phyloP scores from a whole-genome alignment of 148 eudicot species.

The Fagopyrum esculentum region DNA sequence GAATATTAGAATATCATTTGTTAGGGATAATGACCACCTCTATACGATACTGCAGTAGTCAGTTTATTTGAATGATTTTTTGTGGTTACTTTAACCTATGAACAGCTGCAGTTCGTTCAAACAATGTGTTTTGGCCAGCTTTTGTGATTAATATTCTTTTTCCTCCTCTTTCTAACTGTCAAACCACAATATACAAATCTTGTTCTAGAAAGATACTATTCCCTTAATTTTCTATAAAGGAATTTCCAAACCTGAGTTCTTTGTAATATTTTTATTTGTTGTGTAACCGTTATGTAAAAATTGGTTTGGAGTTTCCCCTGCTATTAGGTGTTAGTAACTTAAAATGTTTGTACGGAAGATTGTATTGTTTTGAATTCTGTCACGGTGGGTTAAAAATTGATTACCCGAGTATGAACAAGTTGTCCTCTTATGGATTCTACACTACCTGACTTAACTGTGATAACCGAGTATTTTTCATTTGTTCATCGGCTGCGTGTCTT shows the following conservation, averaged over 20 bases:
- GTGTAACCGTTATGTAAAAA: not conserved
- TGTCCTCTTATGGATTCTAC: not conserved
- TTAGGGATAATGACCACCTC: not conserved
- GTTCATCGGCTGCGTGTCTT: not conserved
- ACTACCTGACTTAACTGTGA: not conserved
- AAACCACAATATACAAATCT: not conserved
- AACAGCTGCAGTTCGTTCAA: not conserved
- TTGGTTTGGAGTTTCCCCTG: not conserved
- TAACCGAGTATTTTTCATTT: not conserved
- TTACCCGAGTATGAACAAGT: no score
- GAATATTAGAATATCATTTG: not conserved
- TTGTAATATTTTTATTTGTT: not conserved
- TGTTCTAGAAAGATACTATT: not conserved
- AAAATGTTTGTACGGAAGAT: not conserved
- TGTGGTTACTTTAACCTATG: not conserved
- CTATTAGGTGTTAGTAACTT: not conserved
- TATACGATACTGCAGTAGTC: not conserved
- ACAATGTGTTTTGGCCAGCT: not conserved
- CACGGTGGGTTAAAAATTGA: not conserved
- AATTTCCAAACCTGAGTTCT: not conserved
- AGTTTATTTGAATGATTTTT: not conserved
- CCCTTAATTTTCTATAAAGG: not conserved
- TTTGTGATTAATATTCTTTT: not conserved
- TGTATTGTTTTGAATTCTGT: not conserved
- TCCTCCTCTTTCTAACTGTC: not conserved